Evolutionary conservation across 2,329 filamentous ascomycete species (phyloP).

Genomic region (Coniochaeta sp.): DNA sequence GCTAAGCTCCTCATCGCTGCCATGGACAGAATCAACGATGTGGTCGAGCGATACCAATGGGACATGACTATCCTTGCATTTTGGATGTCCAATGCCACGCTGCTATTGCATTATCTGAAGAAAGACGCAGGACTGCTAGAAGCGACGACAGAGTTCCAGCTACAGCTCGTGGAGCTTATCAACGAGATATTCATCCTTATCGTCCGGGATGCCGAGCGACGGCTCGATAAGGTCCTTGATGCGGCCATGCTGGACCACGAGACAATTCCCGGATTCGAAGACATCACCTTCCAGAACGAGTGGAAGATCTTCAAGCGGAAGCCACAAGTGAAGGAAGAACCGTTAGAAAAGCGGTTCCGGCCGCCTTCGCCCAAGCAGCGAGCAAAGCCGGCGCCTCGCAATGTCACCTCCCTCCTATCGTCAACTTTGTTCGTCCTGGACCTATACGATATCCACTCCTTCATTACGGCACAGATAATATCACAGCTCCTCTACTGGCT

Average conservation of each 20-base stretch:
- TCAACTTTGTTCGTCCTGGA: slow-evolving; percentile 96
- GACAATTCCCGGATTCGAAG: slow-evolving; percentile 94
- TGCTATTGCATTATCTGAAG: slow-evolving; percentile 93
- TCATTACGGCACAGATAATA: slow-evolving; percentile 86
- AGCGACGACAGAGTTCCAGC: slow-evolving; percentile 81
- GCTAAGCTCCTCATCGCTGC: slow-evolving; percentile 74
- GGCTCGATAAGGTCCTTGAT: slow-evolving; percentile 93
- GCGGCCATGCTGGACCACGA: slow-evolving; percentile 94
- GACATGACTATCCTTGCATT: slow-evolving; percentile 99
- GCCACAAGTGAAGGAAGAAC: slow-evolving; percentile 82
- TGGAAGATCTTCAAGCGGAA: slow-evolving; percentile 97
- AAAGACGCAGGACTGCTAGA: slow-evolving; percentile 80
- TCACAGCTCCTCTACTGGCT: slow-evolving; percentile 96
- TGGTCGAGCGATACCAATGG: slow-evolving; percentile 95
- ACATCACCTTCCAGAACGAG: slow-evolving; percentile 94
- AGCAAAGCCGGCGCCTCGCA: slow-evolving; percentile 86
- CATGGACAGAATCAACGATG: slow-evolving; percentile 93
- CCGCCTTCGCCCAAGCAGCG: slow-evolving; percentile 90
- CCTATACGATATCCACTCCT: slow-evolving; percentile 97
- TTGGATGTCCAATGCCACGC: slow-evolving; percentile 95
- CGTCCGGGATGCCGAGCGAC: slow-evolving; percentile 88
- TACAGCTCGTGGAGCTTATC: slow-evolving; percentile 86
- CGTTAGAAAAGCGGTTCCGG: slow-evolving; percentile 80
- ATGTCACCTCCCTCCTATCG: slow-evolving; percentile 90
- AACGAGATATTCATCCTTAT: slow-evolving; percentile 99